Percentiles rank a stretch among this genome's conserved stretches.
These are phyloP conservation scores for Lanmaoa rubissima DNA, from an alignment of 768 basidiomycete species.

Conservation along the genomic window DNA sequence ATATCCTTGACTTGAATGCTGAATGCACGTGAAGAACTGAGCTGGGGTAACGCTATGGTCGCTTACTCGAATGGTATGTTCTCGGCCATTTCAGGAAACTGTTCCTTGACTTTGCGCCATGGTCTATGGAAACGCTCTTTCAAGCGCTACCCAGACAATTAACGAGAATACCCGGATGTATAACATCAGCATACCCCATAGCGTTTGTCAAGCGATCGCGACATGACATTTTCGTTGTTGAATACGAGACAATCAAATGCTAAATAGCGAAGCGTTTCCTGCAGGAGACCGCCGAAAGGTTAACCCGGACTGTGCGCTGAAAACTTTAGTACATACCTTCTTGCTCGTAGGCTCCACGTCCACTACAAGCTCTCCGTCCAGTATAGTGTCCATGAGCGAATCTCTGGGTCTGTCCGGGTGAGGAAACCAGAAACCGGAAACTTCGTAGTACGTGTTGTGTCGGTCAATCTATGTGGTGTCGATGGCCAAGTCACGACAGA, in stretches of 20 bases:
- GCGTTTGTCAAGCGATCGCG: slow-evolving; percentile 74
- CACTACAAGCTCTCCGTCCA: slow-evolving; percentile 93
- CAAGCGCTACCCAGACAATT: slow-evolving; percentile 42
- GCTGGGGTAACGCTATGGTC: background rate
- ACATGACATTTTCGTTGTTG: slow-evolving; percentile 85
- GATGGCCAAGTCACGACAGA: slow-evolving; percentile 1
- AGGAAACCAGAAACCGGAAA: slow-evolving; percentile 83
- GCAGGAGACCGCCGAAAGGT: background rate
- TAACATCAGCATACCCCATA: slow-evolving; percentile 67
- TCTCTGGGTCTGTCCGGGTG: slow-evolving; percentile 71
- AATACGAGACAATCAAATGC: slow-evolving; percentile 93
- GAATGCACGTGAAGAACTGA: slow-evolving; percentile 7
- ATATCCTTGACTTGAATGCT: slow-evolving; percentile 90
- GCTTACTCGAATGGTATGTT: slow-evolving; percentile 82
- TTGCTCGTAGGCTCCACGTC: slow-evolving; percentile 80
- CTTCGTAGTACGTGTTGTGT: slow-evolving; percentile 79
- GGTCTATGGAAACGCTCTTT: slow-evolving; percentile 82
- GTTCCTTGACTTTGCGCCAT: slow-evolving; percentile 63
- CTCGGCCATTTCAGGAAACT: slow-evolving; percentile 64
- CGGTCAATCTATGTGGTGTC: slow-evolving; percentile 76
- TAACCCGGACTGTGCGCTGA: background rate
- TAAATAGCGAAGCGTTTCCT: slow-evolving; percentile 83
- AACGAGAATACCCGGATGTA: background rate
- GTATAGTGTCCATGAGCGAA: slow-evolving; percentile 73
- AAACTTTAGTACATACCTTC: slow-evolving; percentile 45